Conservation (phyloP, 2,329 filamentous ascomycete species). For the Diaporthe vexans region DNA sequence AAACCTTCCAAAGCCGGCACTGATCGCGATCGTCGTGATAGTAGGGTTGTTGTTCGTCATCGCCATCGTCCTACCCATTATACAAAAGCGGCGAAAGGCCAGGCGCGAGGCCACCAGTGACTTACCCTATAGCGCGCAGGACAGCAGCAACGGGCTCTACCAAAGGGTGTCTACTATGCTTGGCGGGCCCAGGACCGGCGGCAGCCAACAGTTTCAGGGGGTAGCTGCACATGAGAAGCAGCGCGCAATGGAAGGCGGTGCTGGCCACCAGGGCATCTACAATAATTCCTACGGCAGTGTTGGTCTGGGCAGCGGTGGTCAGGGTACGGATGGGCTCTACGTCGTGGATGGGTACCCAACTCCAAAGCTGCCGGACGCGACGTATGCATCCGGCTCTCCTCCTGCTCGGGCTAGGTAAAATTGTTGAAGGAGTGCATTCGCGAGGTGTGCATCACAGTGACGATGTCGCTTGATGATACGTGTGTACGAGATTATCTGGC, state of each 20-base stretch:
- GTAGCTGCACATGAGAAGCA: background rate
- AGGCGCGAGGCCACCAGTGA: background rate
- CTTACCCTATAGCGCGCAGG: constrained; percentile 6
- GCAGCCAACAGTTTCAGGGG: background rate
- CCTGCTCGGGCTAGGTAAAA: no score
- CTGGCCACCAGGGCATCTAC: background rate
- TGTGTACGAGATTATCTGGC: no score
- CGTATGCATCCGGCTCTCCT: no score
- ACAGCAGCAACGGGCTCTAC: background rate
- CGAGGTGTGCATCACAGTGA: background rate
- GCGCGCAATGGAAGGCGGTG: background rate
- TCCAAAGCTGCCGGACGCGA: no score
- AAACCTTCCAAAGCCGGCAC: background rate
- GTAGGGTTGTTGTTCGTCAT: background rate
- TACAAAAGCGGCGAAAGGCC: background rate
- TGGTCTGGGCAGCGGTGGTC: background rate
- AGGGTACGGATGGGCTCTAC: background rate
- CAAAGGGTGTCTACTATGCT: no score
- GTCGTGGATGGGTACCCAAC: background rate
- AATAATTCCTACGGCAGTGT: background rate
- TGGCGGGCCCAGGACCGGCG: background rate
- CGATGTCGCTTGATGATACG: background rate
- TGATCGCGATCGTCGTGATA: background rate
- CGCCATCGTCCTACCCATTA: background rate
- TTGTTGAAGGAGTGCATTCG: background rate